Evolutionary conservation across 805 yeast species (phyloP), one percentile per base, ranked within the genome.

Genomic region (Metschnikowia lunata): DNA sequence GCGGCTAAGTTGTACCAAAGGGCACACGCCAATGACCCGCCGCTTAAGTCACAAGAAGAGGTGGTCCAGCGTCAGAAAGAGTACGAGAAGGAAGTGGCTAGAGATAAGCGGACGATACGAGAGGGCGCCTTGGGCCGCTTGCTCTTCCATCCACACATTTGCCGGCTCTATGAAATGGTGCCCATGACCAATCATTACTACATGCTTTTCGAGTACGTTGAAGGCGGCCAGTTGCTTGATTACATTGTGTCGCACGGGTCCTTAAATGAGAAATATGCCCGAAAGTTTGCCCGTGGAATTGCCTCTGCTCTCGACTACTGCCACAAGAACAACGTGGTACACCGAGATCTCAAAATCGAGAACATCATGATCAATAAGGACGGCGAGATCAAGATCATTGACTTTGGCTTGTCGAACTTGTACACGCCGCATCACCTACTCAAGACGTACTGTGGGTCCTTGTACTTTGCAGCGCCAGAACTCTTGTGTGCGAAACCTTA

Each of bases 381-480:
- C 45, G 99, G 99, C 47, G 97, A 91, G 58, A 85, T 93, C 60
- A 90, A 91, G 63, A 85, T 93, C 55, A 93, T 93, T 50, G 99
- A 93, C 69, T 93, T 93, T 65, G 99, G 99, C 8, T 75, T 93
- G 34, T 87, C 97, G 10, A 93, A 93, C 66, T 68, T 93, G 62
- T 93, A 79, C 62, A 80, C 88, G 37, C 79, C 81, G 14, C 77
- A 78, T 47, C 72, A 81, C 35, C 69, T 88, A 43, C 78, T 93
- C 59, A 88, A 86, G 59, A 93, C 99, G 1, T 93, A 88, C 61
- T 93, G 99, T 73, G 99, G 99, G 3, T 89, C 97, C 1, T 72
- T 93, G 40, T 93, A 93, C 63, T 93, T 93, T 76, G 99, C 99
- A 0, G 99, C 99, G 0, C 99, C 99, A 0, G 99, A 93, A 64